Conservation (phyloP, 2,329 filamentous ascomycete genomes). For the Thielaviopsis musarum region DNA sequence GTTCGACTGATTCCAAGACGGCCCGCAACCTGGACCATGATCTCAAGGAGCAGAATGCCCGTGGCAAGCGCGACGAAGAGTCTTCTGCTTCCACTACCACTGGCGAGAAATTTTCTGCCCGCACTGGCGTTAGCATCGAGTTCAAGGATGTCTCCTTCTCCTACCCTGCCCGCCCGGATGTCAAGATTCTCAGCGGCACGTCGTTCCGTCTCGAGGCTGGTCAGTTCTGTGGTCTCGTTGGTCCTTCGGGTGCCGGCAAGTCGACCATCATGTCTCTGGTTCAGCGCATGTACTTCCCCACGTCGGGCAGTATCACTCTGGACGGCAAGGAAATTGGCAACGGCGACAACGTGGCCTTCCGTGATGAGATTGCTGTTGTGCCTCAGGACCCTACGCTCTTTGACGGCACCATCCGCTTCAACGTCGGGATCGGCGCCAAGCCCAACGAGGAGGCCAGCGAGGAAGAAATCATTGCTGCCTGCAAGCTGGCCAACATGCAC, state of each 20-base stretch:
- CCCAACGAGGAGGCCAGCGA: constrained; percentile 38
- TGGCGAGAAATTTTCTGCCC: constrained; percentile 16
- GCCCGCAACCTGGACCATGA: constrained; percentile 11
- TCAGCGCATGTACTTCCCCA: constrained; percentile 31
- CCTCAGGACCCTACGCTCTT: constrained; percentile 43
- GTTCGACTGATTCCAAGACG: constrained; percentile 15
- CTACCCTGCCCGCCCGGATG: constrained; percentile 45
- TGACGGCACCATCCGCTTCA: constrained; percentile 38
- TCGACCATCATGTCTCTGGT: constrained; percentile 44
- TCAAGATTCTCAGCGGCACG: constrained; percentile 37
- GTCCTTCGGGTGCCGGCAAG: constrained; percentile 50
- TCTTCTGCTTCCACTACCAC: constrained; percentile 12
- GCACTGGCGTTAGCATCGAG: constrained; percentile 22
- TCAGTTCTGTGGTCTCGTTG: constrained; percentile 47
- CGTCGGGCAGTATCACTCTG: constrained; percentile 25
- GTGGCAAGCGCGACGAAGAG: constrained; percentile 23
- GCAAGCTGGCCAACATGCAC: constrained; percentile 52
- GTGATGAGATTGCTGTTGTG: constrained; percentile 37
- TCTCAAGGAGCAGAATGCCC: constrained; percentile 14
- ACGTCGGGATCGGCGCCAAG: constrained; percentile 35
- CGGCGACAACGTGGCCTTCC: constrained; percentile 26
- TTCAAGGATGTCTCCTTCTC: constrained; percentile 46
- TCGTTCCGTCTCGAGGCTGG: constrained; percentile 39
- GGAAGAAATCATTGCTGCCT: constrained; percentile 48
- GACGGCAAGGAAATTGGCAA: constrained; percentile 29